Base-by-base conservation (phyloP, 306 rosid species). In the Ceratonia siliqua region DNA sequence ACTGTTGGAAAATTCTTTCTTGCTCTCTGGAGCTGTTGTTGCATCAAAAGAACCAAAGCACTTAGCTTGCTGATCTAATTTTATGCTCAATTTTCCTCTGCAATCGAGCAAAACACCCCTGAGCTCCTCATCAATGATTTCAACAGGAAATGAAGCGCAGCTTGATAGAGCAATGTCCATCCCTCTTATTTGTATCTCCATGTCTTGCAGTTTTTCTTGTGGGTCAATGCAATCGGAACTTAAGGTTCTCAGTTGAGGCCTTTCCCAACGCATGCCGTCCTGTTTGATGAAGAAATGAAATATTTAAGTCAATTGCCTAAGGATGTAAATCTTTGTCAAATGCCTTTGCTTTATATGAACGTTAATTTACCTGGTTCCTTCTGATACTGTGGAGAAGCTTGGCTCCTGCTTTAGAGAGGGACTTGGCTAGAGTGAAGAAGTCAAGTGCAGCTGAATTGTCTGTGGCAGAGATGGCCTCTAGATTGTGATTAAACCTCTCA, bases 221-320 rank as follows among this genome's bases (percentile, higher is more conserved):
- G 61, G 58, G 41, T 76, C 75, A 70, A 43, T 63, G 68, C 67
- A 57, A n/a, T 62, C 41, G 8, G 82, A 77, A 35, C 70, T 78
- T 17, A 71, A 68, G 42, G 83, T 20, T 63, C 27, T 79, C 30
- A 27, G 66, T 2, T 52, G 83, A 15, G 84, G 91, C 54, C 79
- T 79, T 73, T 93, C 96, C 98, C 97, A 93, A 9, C 49, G 55
- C 86, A 90, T 25, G 22, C 87, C 93, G 57, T 75, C 88, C 93
- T 93, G 86, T 74, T 75, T 82, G 22, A 21, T 63, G 28, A 39
- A n/a, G 17, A 74, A 73, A 70, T 2, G 32, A 70, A 27, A 69
- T 9, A 78, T 73, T 68, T 43, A 78, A 55, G 59, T 39, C 35
- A 28, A 59, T 65, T 58, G 21, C 46, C 15, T 22, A 30, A 30